A percentile compares a stretch with the other conserved stretches of the same genome.
These are phyloP conservation scores for Phytophthora constricta DNA, from an alignment of 352 stramenopile genomes.

Conservation along the genomic window DNA sequence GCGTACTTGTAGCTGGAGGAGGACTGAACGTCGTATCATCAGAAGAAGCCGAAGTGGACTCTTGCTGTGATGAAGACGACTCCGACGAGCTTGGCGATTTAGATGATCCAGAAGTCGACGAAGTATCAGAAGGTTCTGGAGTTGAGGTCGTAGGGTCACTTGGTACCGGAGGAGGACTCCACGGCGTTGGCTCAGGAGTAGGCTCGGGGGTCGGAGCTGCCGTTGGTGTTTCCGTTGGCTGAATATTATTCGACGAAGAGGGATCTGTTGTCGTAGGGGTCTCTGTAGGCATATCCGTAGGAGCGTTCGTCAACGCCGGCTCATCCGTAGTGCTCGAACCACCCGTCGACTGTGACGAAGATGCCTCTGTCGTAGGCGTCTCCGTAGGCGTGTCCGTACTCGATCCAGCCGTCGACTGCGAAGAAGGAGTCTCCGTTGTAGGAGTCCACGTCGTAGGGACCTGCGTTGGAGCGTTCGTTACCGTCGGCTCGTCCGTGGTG, in stretches of 20 bases:
- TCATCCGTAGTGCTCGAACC: constrained; percentile 2
- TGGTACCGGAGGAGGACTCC: constrained; percentile 30
- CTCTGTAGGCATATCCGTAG: constrained; percentile 12
- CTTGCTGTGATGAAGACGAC: constrained; percentile 15
- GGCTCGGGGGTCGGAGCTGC: constrained; percentile 14
- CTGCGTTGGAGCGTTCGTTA: constrained; percentile 6
- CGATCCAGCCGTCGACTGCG: not conserved
- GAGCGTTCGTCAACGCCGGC: not conserved
- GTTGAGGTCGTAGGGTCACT: constrained; percentile 17
- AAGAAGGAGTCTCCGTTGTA: not conserved
- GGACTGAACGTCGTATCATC: constrained; percentile 29
- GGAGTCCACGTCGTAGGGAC: not conserved
- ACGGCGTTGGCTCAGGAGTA: constrained; percentile 20
- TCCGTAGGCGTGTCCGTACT: not conserved
- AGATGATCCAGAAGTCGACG: constrained; percentile 13
- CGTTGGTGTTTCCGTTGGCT: not conserved
- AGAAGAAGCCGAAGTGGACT: constrained; percentile 2
- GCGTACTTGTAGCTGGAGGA: constrained; percentile 30
- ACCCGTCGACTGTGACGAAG: not conserved
- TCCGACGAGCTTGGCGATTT: constrained; percentile 10
- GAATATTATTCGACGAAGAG: constrained; percentile 6
- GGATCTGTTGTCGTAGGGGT: constrained; percentile 12
- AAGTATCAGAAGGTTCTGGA: constrained; percentile 11
- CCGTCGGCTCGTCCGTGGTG: constrained; percentile 15
- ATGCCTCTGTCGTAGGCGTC: constrained; percentile 1